These are phyloP conservation scores for Pestalotiopsis sp. DNA, from an alignment of 2,329 filamentous ascomycete genomes.

Conservation along the genomic window DNA sequence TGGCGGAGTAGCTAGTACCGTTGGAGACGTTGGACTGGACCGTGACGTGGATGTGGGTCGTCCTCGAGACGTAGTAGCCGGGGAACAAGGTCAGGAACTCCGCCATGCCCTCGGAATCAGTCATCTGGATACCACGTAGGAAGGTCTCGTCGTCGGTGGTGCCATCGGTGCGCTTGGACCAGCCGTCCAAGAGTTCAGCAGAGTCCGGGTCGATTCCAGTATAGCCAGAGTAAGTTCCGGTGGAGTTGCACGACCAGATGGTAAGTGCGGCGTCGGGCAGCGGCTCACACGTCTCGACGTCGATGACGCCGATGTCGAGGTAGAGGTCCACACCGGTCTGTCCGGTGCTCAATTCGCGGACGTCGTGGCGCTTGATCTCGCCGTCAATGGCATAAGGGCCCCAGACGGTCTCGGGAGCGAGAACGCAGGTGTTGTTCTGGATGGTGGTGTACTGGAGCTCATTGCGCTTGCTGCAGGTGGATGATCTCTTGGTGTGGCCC, in stretches of 20 bases:
- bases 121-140: not conserved
- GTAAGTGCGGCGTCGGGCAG: not conserved
- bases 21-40: not conserved
- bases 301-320: not conserved
- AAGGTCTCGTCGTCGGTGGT: not conserved
- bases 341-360: not conserved
- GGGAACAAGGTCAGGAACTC: not conserved
- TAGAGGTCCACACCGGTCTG: not conserved
- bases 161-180: not conserved
- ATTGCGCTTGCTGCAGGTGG: not conserved
- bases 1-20: not conserved
- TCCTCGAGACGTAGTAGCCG: not conserved
- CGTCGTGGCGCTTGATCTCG: not conserved
- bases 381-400: not conserved
- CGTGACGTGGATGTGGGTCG: not conserved
- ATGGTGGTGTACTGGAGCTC: not conserved
- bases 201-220: not conserved
- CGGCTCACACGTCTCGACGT: not conserved
- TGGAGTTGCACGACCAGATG: not conserved
- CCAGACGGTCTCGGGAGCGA: not conserved
- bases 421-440: not conserved
- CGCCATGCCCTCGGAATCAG: not conserved
- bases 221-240: not conserved
- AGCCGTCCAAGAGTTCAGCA: not conserved
- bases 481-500: not conserved